Evolutionary conservation across 495 filamentous ascomycete species (phyloP).

Genomic region (Annulohypoxylon stygium): DNA sequence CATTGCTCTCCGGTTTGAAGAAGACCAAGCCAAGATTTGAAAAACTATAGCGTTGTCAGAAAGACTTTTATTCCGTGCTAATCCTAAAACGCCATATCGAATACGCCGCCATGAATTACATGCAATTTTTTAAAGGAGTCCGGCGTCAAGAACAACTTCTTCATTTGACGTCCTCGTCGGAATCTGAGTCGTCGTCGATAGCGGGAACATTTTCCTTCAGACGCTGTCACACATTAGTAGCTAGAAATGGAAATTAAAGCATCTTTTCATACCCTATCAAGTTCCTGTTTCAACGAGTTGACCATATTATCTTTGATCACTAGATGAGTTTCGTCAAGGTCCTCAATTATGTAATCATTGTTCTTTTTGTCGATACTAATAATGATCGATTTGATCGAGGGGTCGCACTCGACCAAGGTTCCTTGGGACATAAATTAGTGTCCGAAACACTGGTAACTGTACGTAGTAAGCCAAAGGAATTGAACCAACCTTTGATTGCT

Average conservation of each 20-base stretch:
- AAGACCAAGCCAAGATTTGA: constrained; percentile 87
- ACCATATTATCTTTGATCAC: constrained; percentile 80
- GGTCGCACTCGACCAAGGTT: constrained; percentile 81
- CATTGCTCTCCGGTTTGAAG: constrained; percentile 79
- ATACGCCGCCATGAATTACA: neutral
- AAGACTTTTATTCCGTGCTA: neutral
- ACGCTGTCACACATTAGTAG: constrained; percentile 43
- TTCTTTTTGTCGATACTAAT: constrained; percentile 69
- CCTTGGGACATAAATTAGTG: constrained; percentile 57
- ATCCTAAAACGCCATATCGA: constrained; percentile 1
- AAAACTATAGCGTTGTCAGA: constrained; percentile 73
- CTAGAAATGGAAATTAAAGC: neutral
- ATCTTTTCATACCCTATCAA: constrained; percentile 64
- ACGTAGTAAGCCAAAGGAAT: constrained; percentile 2
- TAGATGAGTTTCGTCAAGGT: constrained; percentile 78
- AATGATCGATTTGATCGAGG: constrained; percentile 70
- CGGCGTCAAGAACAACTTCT: neutral
- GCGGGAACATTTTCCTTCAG: constrained; percentile 61
- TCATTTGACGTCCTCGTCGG: constrained; percentile 46
- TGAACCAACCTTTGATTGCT: constrained; percentile 38
- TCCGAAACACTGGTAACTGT: neutral
- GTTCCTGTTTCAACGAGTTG: constrained; percentile 68
- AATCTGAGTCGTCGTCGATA: constrained; percentile 57
- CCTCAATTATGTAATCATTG: constrained; percentile 72
- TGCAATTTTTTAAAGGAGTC: neutral